Conservation (phyloP, 768 basidiomycete species). For the Amanita pallidorosea region DNA sequence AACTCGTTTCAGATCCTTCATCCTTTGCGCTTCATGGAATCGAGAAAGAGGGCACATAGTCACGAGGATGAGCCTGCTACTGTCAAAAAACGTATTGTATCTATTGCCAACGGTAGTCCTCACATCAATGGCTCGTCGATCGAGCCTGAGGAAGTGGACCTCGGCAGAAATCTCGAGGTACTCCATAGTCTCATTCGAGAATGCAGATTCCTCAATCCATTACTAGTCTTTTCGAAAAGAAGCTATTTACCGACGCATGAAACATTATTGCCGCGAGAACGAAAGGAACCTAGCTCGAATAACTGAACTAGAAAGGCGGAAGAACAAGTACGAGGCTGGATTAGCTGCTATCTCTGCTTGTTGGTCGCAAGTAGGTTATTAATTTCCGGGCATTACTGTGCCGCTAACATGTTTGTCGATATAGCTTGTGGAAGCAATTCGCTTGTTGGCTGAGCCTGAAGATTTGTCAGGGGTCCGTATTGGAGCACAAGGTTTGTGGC, state of each 20-base stretch:
- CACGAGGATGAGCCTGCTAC: slow-evolving; percentile 38
- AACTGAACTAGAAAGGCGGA: slow-evolving; percentile 53
- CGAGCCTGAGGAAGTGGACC: slow-evolving; percentile 36
- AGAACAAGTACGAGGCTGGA: slow-evolving; percentile 57
- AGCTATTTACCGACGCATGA: slow-evolving; percentile 79
- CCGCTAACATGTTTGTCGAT: slow-evolving; percentile 1
- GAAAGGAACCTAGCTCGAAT: slow-evolving; percentile 53
- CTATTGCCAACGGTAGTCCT: slow-evolving; percentile 40
- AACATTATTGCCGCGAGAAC: slow-evolving; percentile 68
- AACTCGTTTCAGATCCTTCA: slow-evolving; percentile 13
- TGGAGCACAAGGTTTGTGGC: slow-evolving; percentile 28
- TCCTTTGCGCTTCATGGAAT: slow-evolving; percentile 29
- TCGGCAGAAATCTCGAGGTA: slow-evolving; percentile 59
- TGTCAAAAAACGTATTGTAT: slow-evolving; percentile 47
- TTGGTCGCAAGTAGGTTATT: slow-evolving; percentile 57
- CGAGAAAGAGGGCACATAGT: slow-evolving; percentile 46
- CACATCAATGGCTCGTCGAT: slow-evolving; percentile 37
- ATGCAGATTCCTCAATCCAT: slow-evolving; percentile 8
- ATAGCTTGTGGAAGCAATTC: slow-evolving; percentile 60
- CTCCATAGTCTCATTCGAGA: slow-evolving; percentile 8
- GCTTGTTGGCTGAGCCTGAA: slow-evolving; percentile 43
- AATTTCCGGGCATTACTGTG: slow-evolving; percentile 5
- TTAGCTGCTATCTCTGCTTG: slow-evolving; percentile 67
- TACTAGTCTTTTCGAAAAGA: slow-evolving; percentile 77
- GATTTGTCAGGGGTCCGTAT: slow-evolving; percentile 31